A percentile compares a stretch with the other conserved stretches of the same genome.
phyloP scores from a whole-genome alignment of 1,284 basidiomycete genomes.

The Cryptococcus sp. region DNA sequence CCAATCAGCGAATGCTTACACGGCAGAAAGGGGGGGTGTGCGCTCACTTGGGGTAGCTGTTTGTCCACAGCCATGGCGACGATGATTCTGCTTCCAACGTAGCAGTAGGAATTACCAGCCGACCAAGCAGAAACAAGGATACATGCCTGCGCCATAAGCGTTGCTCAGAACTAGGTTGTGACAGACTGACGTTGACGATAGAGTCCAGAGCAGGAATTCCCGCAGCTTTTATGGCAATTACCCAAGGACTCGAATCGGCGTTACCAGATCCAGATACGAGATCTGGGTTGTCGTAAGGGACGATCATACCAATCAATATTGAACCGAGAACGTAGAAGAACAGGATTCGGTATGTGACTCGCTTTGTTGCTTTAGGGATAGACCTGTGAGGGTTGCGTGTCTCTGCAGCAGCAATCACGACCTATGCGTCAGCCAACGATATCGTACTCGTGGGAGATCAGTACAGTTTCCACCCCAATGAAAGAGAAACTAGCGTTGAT shows the following conservation, averaged over 20 bases:
- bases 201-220: slow-evolving; percentile 67
- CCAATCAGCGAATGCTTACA: slow-evolving; percentile 39
- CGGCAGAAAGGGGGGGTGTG: slow-evolving; percentile 39
- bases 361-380: slow-evolving; percentile 50
- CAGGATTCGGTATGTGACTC: slow-evolving; percentile 61
- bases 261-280: slow-evolving; percentile 57
- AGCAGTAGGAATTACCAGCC: slow-evolving; percentile 24
- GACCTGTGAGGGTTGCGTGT: slow-evolving; percentile 27
- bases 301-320: slow-evolving; percentile 65
- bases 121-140: slow-evolving; percentile 26
- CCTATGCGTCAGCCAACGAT: too few relatives aligned
- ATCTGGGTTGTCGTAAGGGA: slow-evolving; percentile 58
- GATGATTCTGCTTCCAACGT: slow-evolving; percentile 41
- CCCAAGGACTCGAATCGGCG: slow-evolving; percentile 71
- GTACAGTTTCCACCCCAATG: slow-evolving; percentile 23
- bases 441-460: too few relatives aligned
- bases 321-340: slow-evolving; percentile 59
- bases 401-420: slow-evolving; percentile 38
- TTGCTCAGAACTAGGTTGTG: too few relatives aligned
- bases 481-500: slow-evolving; percentile 32
- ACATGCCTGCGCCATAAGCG: too few relatives aligned
- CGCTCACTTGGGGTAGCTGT: slow-evolving; percentile 49
- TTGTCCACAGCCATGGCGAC: slow-evolving; percentile 49
- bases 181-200: slow-evolving; percentile 46
- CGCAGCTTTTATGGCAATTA: slow-evolving; percentile 62